Percentiles rank a stretch among this genome's conserved stretches.
Evolutionary conservation across 768 basidiomycete species (phyloP).

Genomic region (Mycena albidolilacea): DNA sequence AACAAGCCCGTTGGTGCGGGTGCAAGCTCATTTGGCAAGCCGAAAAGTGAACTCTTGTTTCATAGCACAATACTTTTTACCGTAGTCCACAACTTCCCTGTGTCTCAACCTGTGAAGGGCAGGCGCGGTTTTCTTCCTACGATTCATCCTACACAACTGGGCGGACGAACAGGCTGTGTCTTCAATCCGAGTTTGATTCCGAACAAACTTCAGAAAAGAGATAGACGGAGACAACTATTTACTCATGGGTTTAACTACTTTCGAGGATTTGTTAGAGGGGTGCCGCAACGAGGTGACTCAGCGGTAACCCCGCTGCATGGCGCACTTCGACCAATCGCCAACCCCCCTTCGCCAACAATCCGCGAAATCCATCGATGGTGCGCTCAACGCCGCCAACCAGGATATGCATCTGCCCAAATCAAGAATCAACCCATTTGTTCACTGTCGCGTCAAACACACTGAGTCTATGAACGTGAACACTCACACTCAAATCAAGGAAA

Average conservation of each 20-base stretch:
- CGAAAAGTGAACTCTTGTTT: neutral
- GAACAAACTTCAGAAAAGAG: too few species aligned
- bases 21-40: too few species aligned
- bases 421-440: neutral
- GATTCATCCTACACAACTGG: neutral
- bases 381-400: neutral
- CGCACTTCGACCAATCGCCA: neutral
- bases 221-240: too few species aligned
- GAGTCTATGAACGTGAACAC: neutral
- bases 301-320: neutral
- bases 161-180: neutral
- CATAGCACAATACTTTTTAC: neutral
- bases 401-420: neutral
- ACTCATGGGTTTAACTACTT: too few species aligned
- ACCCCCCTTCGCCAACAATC: neutral
- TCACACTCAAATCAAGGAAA: neutral
- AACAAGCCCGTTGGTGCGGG: too few species aligned
- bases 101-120: neutral
- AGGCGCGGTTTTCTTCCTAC: neutral
- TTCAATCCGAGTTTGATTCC: too few species aligned
- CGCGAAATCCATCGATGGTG: neutral
- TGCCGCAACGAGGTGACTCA: neutral
- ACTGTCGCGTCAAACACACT: neutral
- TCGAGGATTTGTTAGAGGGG: neutral
- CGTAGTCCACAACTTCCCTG: slow-evolving; percentile 44